These are phyloP conservation scores for Brassica juncea DNA, from an alignment of 345 rosid species.

Conservation along the genomic window DNA sequence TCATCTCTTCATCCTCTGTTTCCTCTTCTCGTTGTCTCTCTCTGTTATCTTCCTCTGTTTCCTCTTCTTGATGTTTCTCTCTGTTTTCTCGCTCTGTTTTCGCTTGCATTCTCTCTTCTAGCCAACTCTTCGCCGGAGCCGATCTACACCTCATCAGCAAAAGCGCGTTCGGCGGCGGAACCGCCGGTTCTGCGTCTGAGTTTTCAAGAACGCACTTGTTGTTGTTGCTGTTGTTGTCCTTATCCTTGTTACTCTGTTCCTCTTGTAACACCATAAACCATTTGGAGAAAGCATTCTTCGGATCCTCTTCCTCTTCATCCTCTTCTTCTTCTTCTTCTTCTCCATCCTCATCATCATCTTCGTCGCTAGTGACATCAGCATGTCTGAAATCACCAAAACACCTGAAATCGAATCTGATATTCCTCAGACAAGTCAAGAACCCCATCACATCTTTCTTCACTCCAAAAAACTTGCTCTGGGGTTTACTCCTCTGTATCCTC, in stretches of 20 bases:
- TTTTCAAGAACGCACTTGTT: conserved; percentile 17
- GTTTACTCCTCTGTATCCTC: conserved; percentile 51
- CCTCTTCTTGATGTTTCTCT: neutral
- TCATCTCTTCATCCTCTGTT: neutral
- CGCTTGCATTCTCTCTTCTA: conserved; percentile 41
- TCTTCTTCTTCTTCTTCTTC: conserved; percentile 7
- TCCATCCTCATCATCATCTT: conserved; percentile 39
- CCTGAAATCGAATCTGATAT: conserved; percentile 59
- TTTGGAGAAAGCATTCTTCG: conserved; percentile 66
- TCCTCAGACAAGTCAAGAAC: conserved; percentile 69
- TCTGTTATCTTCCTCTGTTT: neutral
- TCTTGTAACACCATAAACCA: conserved; percentile 85
- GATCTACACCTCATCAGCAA: conserved; percentile 83
- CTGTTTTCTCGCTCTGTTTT: conserved; percentile 19
- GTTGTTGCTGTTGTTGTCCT: conserved; percentile 30
- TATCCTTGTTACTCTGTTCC: conserved; percentile 37
- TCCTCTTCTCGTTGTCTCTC: neutral
- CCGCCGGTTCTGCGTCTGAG: conserved; percentile 41
- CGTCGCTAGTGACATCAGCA: conserved; percentile 49
- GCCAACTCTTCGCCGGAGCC: conserved; percentile 77
- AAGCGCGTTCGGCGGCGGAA: conserved; percentile 80
- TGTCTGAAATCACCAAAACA: conserved; percentile 69
- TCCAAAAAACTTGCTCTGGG: conserved; percentile 53
- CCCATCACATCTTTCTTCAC: conserved; percentile 23
- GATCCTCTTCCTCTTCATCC: conserved; percentile 41